phyloP scores from a whole-genome alignment of 1,284 basidiomycete genomes.

The Rhodotorula sp. region DNA sequence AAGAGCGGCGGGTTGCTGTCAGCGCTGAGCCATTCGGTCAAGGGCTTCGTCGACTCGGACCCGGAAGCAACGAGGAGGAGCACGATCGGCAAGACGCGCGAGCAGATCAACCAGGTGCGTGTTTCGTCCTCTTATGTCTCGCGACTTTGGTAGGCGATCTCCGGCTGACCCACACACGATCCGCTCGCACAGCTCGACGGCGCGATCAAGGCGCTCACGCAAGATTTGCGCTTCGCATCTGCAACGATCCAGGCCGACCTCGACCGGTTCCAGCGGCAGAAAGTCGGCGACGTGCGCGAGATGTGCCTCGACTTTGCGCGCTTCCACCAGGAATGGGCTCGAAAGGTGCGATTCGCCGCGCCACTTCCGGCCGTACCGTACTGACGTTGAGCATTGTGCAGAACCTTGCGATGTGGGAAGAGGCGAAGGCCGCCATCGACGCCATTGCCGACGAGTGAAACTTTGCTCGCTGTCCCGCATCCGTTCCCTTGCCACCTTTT shows the following conservation, averaged over 20 bases:
- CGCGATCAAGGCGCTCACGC: conserved; percentile 80
- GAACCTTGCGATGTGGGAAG: conserved; percentile 97
- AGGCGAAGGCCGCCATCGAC: conserved; percentile 84
- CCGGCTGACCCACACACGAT: not conserved
- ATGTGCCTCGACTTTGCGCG: conserved; percentile 88
- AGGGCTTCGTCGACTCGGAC: conserved; percentile 98
- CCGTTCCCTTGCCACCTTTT: not conserved
- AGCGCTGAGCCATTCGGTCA: conserved; percentile 89
- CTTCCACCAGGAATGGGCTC: conserved; percentile 92
- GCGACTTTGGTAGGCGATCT: not conserved
- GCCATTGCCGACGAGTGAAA: conserved; percentile 80
- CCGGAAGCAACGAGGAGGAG: conserved; percentile 92
- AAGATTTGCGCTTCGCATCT: conserved; percentile 92
- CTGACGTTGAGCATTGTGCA: conserved; percentile 49
- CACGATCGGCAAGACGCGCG: conserved; percentile 88
- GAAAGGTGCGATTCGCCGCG: conserved; percentile 63
- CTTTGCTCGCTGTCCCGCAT: not conserved
- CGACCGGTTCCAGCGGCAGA: conserved; percentile 97
- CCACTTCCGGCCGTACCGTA: not conserved
- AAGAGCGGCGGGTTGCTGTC: conserved; percentile 69
- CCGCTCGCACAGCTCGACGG: conserved; percentile 71
- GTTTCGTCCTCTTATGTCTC: not conserved
- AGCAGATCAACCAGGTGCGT: conserved; percentile 85
- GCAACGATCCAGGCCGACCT: conserved; percentile 96
- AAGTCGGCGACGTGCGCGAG: conserved; percentile 90